Evolutionary conservation across 345 rosid genomes (phyloP), one percentile per base, ranked within the genome.

Genomic region (Boechera retrofracta): DNA sequence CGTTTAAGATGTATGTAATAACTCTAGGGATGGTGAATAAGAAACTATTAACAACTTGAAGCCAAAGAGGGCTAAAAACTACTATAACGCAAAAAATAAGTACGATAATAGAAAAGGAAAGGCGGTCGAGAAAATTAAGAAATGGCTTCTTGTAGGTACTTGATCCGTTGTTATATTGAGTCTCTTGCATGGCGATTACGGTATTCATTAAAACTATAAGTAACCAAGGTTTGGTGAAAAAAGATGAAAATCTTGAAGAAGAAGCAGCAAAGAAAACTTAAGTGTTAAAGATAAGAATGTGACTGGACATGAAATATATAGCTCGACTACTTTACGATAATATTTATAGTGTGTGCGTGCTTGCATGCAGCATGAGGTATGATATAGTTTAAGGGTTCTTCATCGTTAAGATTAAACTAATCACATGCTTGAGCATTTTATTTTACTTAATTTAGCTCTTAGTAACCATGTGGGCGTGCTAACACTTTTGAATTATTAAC

Each of bases 61-160:
- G 55, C 85, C 87, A 84, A 51, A 84, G 52, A 13, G 81, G 83
- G 74, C 71, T 74, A 4, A 84, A 84, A 64, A 74, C 62, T 13
- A 89, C 72, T 13, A 88, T 31, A 77, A 74, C 39, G 42, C 82
- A 80, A 59, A 80, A 45, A 21, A 84, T 36, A 44, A 79, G 71
- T 55, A 78, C 64, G 6, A 76, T 11, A 26, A 73, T 18, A 21
- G 61, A 84, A 16, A 84, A 45, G 29, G 69, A 67, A 54, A 82
- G 3, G 32, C 67, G 68, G 52, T 79, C 84, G 13, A 79, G 49
- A 71, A 79, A 28, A 47, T 77, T 75, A 44, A 67, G 74, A 73
- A 24, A 54, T 52, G 69, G 54, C 47, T 52, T 69, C 63, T 74
- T 74, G 63, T 21, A 55, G n/a, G 33, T 64, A 44, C 35, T 64